These are phyloP conservation scores for Colletotrichum sidae DNA, from an alignment of 2,329 filamentous ascomycete species.

Conservation along the genomic window DNA sequence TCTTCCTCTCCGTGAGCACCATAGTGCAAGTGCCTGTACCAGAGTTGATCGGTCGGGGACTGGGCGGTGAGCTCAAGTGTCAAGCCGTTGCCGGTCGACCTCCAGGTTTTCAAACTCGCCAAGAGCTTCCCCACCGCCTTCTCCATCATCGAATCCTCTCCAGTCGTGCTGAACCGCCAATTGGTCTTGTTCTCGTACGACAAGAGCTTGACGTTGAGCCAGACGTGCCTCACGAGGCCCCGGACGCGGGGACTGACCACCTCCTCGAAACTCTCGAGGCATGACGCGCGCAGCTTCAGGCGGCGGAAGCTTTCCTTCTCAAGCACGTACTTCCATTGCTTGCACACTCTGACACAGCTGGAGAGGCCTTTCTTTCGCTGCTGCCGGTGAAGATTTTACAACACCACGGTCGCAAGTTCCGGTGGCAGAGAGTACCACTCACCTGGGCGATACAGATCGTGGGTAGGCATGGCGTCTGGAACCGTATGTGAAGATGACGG, in stretches of 20 bases:
- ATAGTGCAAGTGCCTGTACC: constrained; percentile 46
- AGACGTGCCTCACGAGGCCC: constrained; percentile 46
- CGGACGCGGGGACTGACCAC: constrained; percentile 38
- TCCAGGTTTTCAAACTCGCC: no score
- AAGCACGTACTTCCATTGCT: constrained; percentile 48
- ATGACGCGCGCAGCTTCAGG: constrained; percentile 42
- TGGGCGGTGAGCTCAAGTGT: constrained; percentile 48
- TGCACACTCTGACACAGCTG: constrained; percentile 42
- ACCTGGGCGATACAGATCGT: no score
- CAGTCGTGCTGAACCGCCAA: no score
- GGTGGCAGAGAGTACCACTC: no score
- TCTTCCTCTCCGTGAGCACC: constrained; percentile 10
- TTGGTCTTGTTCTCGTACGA: constrained; percentile 33
- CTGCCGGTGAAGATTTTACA: no score
- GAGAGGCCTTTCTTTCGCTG: no score
- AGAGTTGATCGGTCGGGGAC: constrained; percentile 50
- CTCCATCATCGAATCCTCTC: no score
- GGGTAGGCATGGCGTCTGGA: no score
- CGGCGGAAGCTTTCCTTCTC: constrained; percentile 45
- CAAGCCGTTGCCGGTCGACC: constrained; percentile 36
- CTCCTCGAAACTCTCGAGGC: constrained; percentile 41
- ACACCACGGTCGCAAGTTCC: no score
- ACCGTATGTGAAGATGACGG: no score
- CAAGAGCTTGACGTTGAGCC: constrained; percentile 44
- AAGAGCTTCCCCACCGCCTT: no score